A percentile compares a stretch with the other conserved stretches of the same genome.
These are phyloP conservation scores for Jasminum sambac DNA, from an alignment of 257 asterid genomes.

Conservation along the genomic window DNA sequence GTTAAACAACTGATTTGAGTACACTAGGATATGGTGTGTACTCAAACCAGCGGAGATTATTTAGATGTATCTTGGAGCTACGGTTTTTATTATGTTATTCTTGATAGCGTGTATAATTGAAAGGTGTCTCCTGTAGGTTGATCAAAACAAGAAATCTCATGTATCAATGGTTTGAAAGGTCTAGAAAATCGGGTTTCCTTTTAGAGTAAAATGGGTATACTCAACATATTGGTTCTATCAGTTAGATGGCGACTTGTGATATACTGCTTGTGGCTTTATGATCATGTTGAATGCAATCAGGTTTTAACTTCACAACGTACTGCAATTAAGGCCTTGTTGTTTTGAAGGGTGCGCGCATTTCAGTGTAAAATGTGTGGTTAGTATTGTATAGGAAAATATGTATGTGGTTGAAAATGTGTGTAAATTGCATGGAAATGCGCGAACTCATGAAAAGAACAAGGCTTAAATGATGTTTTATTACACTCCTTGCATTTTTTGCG, in stretches of 20 bases:
- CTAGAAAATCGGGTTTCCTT: neutral
- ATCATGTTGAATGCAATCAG: neutral
- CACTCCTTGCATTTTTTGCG: too few relatives aligned
- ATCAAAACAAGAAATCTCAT: neutral
- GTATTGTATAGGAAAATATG: too few relatives aligned
- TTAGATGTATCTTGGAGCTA: neutral
- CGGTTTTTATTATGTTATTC: neutral
- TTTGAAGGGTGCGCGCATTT: too few relatives aligned
- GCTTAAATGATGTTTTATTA: too few relatives aligned
- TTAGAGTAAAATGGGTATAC: neutral
- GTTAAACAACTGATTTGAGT: slow-evolving; percentile 58
- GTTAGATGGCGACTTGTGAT: neutral
- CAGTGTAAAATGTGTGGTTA: too few relatives aligned
- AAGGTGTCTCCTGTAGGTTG: neutral
- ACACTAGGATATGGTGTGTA: neutral
- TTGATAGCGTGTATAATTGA: neutral
- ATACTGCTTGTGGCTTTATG: neutral
- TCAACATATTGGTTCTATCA: neutral
- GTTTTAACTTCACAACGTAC: neutral
- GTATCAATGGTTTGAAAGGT: neutral
- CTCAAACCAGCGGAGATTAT: neutral
- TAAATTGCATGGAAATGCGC: too few relatives aligned
- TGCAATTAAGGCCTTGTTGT: neutral
- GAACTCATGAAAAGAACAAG: too few relatives aligned
- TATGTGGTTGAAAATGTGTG: too few relatives aligned